phyloP scores from a whole-genome alignment of 1,284 basidiomycete species.

The Mycosarcoma maydis region DNA sequence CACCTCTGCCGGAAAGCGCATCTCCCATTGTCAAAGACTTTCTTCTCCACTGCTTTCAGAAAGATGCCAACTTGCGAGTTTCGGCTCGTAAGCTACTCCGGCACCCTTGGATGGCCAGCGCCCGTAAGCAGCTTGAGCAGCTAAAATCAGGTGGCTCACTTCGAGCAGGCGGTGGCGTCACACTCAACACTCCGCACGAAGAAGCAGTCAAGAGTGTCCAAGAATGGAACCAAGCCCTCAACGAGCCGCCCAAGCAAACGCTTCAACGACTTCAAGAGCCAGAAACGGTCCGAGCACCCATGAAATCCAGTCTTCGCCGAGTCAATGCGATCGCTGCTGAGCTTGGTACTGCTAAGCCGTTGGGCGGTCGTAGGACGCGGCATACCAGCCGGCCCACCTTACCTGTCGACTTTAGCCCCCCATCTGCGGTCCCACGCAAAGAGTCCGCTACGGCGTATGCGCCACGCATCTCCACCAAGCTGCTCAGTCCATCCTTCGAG shows the following conservation, averaged over 20 bases:
- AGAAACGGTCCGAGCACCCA: constrained; percentile 35
- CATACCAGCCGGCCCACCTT: constrained; percentile 30
- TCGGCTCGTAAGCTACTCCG: constrained; percentile 89
- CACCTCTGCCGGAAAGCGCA: constrained; percentile 92
- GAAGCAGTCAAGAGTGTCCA: constrained; percentile 93
- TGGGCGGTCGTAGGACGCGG: constrained; percentile 21
- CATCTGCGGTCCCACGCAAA: constrained; percentile 10
- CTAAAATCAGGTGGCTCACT: constrained; percentile 69
- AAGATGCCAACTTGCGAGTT: constrained; percentile 91
- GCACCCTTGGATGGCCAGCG: constrained; percentile 94
- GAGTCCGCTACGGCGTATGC: neutral
- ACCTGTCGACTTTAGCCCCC: constrained; percentile 45
- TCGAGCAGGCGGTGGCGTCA: constrained; percentile 57
- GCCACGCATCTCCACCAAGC: constrained; percentile 8
- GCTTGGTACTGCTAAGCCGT: constrained; percentile 39
- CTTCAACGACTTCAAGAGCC: constrained; percentile 22
- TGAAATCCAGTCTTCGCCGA: constrained; percentile 40
- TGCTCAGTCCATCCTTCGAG: neutral
- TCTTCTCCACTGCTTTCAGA: constrained; percentile 96
- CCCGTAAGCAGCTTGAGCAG: constrained; percentile 77
- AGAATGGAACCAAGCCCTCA: constrained; percentile 95
- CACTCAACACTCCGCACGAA: constrained; percentile 73
- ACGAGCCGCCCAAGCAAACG: constrained; percentile 74
- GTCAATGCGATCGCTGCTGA: constrained; percentile 41
- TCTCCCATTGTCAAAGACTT: constrained; percentile 92